Evolutionary conservation across 2,329 filamentous ascomycete genomes (phyloP), one percentile per base, ranked within the genome.

Genomic region (Pseudogymnoascus sp.): DNA sequence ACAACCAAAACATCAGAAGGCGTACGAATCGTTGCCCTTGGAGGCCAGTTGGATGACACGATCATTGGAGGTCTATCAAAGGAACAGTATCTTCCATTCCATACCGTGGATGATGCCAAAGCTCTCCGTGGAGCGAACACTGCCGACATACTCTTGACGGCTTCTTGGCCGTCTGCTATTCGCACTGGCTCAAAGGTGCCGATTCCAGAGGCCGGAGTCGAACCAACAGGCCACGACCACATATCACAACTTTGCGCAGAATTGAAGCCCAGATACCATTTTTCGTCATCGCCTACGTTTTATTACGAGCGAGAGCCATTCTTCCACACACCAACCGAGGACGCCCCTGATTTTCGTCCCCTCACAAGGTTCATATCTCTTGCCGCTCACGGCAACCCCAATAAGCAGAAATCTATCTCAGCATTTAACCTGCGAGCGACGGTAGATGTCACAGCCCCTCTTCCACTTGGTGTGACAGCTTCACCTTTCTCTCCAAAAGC

Each of bases 301-400:
- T 87, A 87, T 70, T 98, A 88, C 73, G 93, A 99, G 77, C 87
- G 95, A 63, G 95, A 98, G 75, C 91, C 93, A 0, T 99, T 97
- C 78, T 87, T 95, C 71, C 88, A 96, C 72, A 67, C 77, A 22
- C 80, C 82, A 3, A 78, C 76, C 35, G 75, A 79, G 35, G 80
- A 82, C 40, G 76, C 78, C 8, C 81, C 83, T 1, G 81, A 87
- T 63, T 76, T 79, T 22, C 82, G 82, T 67, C 78, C 81, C 1
- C 76, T 96, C 8, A 98, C 95, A 1, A 86, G 95, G 16, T 99
- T 99, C 77, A 89, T 98, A 70, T 96, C 92, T 61, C 79, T 98
- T 61, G 93, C 92, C 0, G 82, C 89, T 0, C 93, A 85, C 70
- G 89, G 86, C 63, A 96, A 96, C 70, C 67, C 82, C 0, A 78